A percentile compares a stretch with the other conserved stretches of the same genome.
These are phyloP conservation scores for Hypholoma fasciculare DNA, from an alignment of 768 basidiomycete species.

Conservation along the genomic window DNA sequence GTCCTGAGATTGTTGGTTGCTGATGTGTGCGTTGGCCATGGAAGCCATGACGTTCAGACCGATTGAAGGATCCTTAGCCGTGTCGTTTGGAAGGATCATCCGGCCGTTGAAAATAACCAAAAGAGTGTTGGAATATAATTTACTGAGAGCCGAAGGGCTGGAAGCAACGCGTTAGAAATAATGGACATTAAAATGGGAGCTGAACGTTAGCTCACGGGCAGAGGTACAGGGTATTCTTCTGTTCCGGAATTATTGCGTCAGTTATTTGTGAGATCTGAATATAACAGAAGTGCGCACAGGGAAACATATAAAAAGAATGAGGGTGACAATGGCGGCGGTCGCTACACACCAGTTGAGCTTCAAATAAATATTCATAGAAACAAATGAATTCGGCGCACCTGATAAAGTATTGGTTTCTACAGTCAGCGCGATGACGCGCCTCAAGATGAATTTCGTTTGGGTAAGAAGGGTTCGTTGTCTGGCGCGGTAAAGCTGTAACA, in stretches of 20 bases:
- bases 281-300: not conserved
- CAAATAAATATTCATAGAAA: not conserved
- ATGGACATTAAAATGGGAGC: not conserved
- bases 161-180: too few species aligned
- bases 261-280: not conserved
- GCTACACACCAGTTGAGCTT: not conserved
- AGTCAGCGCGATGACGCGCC: conserved; percentile 4
- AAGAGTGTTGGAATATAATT: too few species aligned
- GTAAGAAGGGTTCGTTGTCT: conserved; percentile 1
- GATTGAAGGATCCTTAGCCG: too few species aligned
- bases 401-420: conserved; percentile 2
- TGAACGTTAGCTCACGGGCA: not conserved
- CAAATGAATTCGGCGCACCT: not conserved
- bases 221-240: conserved; percentile 1
- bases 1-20: too few species aligned
- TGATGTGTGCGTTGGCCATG: too few species aligned
- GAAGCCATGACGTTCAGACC: too few species aligned
- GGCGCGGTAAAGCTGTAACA: conserved; percentile 1
- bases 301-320: conserved; percentile 4
- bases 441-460: conserved; percentile 1
- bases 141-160: too few species aligned
- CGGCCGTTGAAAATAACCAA: too few species aligned
- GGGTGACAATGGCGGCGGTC: not conserved
- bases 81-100: too few species aligned
- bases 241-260: not conserved